Conservation (phyloP, 2,329 filamentous ascomycete species). For the Trichophyton benhamiae region DNA sequence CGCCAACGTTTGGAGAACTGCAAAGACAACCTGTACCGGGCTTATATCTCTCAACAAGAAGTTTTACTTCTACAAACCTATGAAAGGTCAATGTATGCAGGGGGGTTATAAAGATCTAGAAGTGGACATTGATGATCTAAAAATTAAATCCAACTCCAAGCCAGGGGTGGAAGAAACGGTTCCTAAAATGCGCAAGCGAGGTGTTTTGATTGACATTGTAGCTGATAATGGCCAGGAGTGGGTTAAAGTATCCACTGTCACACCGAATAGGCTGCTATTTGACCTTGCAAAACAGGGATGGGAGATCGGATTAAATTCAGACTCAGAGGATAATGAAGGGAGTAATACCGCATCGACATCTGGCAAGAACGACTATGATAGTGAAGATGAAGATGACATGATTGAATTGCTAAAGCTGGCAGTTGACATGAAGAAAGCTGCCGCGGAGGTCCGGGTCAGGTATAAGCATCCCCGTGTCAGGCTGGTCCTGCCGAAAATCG, state of each 20-base stretch:
- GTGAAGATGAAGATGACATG: slow-evolving; percentile 41
- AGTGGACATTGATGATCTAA: slow-evolving; percentile 6
- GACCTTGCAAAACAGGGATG: slow-evolving; percentile 59
- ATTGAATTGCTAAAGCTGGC: slow-evolving; percentile 50
- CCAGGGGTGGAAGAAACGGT: slow-evolving; percentile 15
- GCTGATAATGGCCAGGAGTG: slow-evolving; percentile 51
- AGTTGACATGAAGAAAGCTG: slow-evolving; percentile 45
- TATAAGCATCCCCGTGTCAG: slow-evolving; percentile 49
- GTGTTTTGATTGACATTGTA: slow-evolving; percentile 52
- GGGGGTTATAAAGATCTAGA: slow-evolving; percentile 8
- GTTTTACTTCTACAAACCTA: slow-evolving; percentile 36
- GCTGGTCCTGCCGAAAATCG: slow-evolving; percentile 50
- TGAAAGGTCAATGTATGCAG: background rate
- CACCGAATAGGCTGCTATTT: slow-evolving; percentile 51
- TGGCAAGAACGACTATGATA: slow-evolving; percentile 24
- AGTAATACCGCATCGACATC: slow-evolving; percentile 15
- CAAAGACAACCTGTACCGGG: slow-evolving; percentile 43
- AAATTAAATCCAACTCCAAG: slow-evolving; percentile 20
- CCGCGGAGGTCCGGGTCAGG: slow-evolving; percentile 43
- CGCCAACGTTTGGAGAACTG: slow-evolving; percentile 50
- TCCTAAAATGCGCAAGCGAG: slow-evolving; percentile 30
- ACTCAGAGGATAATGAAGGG: slow-evolving; percentile 31
- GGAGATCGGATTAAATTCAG: slow-evolving; percentile 38
- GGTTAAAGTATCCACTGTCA: slow-evolving; percentile 57
- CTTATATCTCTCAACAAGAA: slow-evolving; percentile 47